These are phyloP conservation scores for Pneumocystis oryctolagi DNA, from an alignment of 1,139 yeast species.

Conservation along the genomic window DNA sequence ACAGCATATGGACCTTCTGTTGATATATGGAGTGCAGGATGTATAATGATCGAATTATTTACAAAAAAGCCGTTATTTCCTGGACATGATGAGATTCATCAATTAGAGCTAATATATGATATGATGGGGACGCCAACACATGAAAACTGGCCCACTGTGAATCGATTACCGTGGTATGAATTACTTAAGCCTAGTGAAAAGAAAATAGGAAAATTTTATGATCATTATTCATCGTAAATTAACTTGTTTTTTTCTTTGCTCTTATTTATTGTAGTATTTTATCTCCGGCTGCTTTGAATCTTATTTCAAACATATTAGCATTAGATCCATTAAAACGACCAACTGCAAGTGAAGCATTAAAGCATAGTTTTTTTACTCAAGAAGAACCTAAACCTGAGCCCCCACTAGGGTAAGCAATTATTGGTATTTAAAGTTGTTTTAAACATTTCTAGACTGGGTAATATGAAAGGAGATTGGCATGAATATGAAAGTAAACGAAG, in stretches of 20 bases:
- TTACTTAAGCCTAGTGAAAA: slow-evolving; percentile 51
- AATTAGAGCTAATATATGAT: slow-evolving; percentile 58
- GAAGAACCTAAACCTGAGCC: slow-evolving; percentile 55
- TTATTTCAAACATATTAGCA: slow-evolving; percentile 47
- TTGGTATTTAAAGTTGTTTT: background rate
- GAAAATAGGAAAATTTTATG: slow-evolving; percentile 35
- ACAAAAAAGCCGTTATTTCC: slow-evolving; percentile 64
- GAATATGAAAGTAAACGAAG: slow-evolving; percentile 88
- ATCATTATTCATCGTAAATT: slow-evolving; percentile 25
- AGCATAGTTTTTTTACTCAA: slow-evolving; percentile 47
- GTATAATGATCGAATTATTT: slow-evolving; percentile 70
- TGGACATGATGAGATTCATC: slow-evolving; percentile 80
- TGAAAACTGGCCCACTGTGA: slow-evolving; percentile 65
- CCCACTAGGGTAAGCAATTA: slow-evolving; percentile 19
- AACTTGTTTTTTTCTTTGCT: background rate
- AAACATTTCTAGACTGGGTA: slow-evolving; percentile 27
- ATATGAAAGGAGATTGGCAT: slow-evolving; percentile 78
- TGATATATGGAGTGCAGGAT: slow-evolving; percentile 96
- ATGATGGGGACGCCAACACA: slow-evolving; percentile 75
- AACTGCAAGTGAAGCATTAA: slow-evolving; percentile 45
- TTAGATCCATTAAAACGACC: slow-evolving; percentile 57
- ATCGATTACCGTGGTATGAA: slow-evolving; percentile 80
- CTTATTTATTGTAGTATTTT: slow-evolving; percentile 17
- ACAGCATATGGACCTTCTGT: slow-evolving; percentile 83
- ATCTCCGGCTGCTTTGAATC: slow-evolving; percentile 44